Conservation (phyloP, 2,329 filamentous ascomycete genomes). For the Pseudogymnoascus sp. region DNA sequence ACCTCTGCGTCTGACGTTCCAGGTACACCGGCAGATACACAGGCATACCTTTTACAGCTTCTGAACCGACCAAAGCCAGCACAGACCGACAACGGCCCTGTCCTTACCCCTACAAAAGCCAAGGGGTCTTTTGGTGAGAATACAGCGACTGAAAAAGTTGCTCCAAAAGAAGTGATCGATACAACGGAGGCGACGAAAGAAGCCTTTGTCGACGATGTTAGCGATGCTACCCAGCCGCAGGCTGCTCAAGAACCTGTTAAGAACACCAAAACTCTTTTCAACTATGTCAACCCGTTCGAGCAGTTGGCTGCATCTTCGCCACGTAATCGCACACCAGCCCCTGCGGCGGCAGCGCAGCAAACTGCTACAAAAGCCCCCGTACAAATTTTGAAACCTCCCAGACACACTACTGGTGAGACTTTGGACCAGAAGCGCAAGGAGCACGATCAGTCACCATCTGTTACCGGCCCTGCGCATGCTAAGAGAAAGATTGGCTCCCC, state of each 20-base stretch:
- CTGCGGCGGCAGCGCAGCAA: conserved; percentile 32
- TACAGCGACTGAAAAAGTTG: conserved; percentile 33
- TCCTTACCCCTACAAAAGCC: conserved; percentile 22
- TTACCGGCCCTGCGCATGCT: conserved; percentile 21
- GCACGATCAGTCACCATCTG: conserved; percentile 19
- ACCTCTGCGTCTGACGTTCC: conserved; percentile 11
- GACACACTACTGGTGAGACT: conserved; percentile 19
- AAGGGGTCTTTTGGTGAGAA: conserved; percentile 11
- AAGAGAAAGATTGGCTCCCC: conserved; percentile 24
- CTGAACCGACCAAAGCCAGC: conserved; percentile 69
- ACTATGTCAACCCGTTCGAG: conserved; percentile 66
- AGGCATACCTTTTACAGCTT: conserved; percentile 77
- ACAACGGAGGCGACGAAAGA: conserved; percentile 37
- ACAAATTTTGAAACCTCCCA: conserved; percentile 28
- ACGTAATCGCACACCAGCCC: conserved; percentile 47
- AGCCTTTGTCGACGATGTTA: conserved; percentile 33
- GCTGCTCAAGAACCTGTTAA: conserved; percentile 16
- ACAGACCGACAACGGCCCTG: conserved; percentile 39
- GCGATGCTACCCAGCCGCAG: conserved; percentile 14
- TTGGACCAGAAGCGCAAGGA: conserved; percentile 25
- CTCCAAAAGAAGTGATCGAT: conserved; percentile 29
- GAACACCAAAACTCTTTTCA: conserved; percentile 42
- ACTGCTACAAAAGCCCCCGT: conserved; percentile 21
- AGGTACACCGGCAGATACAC: conserved; percentile 54
- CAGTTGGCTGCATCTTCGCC: conserved; percentile 59